Percentiles rank a stretch among this genome's conserved stretches.
phyloP scores from a whole-genome alignment of 1,284 basidiomycete species.

The Phylloboletellus chloephorus region DNA sequence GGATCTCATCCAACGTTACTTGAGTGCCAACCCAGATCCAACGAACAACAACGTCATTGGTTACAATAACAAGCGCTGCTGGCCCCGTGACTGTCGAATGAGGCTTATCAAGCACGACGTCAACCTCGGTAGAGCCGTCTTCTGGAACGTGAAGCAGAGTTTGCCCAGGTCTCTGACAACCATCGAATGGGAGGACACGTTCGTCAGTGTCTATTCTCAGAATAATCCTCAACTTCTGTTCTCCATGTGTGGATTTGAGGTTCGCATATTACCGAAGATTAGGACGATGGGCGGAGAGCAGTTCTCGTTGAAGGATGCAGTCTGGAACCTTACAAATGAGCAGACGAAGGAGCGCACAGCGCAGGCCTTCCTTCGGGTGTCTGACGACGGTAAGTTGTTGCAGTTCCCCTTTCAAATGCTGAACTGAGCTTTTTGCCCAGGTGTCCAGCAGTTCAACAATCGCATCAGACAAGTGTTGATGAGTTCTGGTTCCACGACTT shows the following conservation, averaged over 20 bases:
- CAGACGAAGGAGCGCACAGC: conserved; percentile 96
- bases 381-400: conserved; percentile 68
- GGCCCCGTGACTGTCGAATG: conserved; percentile 99
- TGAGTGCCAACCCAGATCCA: conserved; percentile 95
- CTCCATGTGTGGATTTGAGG: conserved; percentile 97
- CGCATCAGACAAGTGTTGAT: conserved; percentile 95
- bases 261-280: conserved; percentile 94
- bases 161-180: conserved; percentile 94
- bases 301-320: conserved; percentile 93
- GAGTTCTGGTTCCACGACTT: conserved; percentile 98
- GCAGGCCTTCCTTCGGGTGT: conserved; percentile 95
- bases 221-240: conserved; percentile 98
- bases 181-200: conserved; percentile 98
- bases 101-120: conserved; percentile 99
- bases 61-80: conserved; percentile 99
- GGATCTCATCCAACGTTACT: conserved; percentile 96
- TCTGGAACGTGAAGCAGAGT: conserved; percentile 99
- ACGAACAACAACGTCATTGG: conserved; percentile 99
- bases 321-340: conserved; percentile 96
- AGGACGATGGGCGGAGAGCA: conserved; percentile 93
- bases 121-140: conserved; percentile 95
- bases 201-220: conserved; percentile 94
- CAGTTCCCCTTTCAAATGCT: conserved; percentile 12
- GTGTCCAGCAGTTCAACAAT: conserved; percentile 95
- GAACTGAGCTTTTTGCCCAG: conserved; percentile 35